Evolutionary conservation across 805 yeast species (phyloP).

Genomic region (Candida khao-thaluensis): DNA sequence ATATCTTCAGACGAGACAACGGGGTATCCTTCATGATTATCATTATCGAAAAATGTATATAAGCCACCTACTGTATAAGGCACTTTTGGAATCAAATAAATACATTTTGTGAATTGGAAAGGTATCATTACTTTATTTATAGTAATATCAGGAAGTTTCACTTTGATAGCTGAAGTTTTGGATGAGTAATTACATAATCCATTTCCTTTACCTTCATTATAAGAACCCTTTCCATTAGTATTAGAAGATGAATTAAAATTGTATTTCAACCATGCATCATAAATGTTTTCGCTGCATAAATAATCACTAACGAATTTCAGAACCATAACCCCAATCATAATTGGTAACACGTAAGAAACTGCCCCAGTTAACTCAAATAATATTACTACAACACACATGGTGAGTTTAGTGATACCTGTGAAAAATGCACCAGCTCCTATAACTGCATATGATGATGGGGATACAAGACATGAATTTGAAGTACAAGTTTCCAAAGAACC

Average conservation of each 20-base stretch:
- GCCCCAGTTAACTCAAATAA: slow-evolving; percentile 87
- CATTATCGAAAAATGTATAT: slow-evolving; percentile 25
- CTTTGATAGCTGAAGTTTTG: slow-evolving; percentile 26
- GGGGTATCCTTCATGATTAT: slow-evolving; percentile 44
- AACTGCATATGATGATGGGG: slow-evolving; percentile 86
- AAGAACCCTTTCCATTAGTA: neutral
- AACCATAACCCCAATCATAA: slow-evolving; percentile 78
- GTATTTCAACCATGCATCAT: slow-evolving; percentile 47
- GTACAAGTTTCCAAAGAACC: slow-evolving; percentile 41
- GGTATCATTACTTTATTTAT: slow-evolving; percentile 33
- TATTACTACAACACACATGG: slow-evolving; percentile 76
- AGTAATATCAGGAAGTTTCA: slow-evolving; percentile 33
- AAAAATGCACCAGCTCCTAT: slow-evolving; percentile 85
- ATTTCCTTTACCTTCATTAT: slow-evolving; percentile 38
- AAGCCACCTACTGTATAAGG: slow-evolving; percentile 25
- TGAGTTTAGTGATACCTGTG: slow-evolving; percentile 78
- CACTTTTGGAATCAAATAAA: slow-evolving; percentile 23
- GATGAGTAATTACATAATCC: slow-evolving; percentile 36
- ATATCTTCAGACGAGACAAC: slow-evolving; percentile 23
- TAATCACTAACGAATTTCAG: slow-evolving; percentile 72
- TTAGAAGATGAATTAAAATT: slow-evolving; percentile 26
- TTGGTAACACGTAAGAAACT: slow-evolving; percentile 75
- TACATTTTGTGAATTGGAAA: slow-evolving; percentile 23
- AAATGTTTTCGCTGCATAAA: slow-evolving; percentile 57
- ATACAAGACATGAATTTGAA: slow-evolving; percentile 54